Evolutionary conservation across 257 asterid genomes (phyloP).

Genomic region (Jacaranda mimosifolia): DNA sequence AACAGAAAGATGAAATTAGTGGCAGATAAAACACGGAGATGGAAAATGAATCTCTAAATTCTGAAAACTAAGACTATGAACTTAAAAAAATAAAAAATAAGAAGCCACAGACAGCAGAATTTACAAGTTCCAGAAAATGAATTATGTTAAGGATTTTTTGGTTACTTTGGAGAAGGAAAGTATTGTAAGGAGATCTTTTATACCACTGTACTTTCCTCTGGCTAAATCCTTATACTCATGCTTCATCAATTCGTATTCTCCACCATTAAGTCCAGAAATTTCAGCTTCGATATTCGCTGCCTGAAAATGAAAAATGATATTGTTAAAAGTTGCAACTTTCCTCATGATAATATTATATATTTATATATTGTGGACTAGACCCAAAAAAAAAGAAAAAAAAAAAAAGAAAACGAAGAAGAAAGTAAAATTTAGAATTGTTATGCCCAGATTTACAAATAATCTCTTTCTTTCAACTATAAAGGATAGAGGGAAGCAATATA

Average conservation of each 20-base stretch:
- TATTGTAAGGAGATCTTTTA: constrained; percentile 19
- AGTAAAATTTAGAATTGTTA: constrained; percentile 2
- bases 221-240: constrained; percentile 61
- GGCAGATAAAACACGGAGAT: neutral
- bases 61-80: neutral
- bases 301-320: constrained; percentile 49
- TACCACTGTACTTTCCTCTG: constrained; percentile 77
- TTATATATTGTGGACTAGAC: no score
- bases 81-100: neutral
- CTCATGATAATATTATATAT: no score
- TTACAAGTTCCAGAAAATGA: constrained; percentile 2
- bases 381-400: no score
- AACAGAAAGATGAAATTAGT: neutral
- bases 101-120: neutral
- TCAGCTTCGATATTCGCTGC: constrained; percentile 81
- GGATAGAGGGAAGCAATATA: constrained; percentile 7
- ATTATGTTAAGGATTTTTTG: neutral
- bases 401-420: no score
- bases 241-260: constrained; percentile 79
- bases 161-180: neutral
- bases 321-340: neutral
- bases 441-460: neutral
- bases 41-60: neutral
- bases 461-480: neutral
- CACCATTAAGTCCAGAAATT: constrained; percentile 71